Base-by-base conservation (phyloP, 106 monocot genomes). In the Dendrobium catenatum region DNA sequence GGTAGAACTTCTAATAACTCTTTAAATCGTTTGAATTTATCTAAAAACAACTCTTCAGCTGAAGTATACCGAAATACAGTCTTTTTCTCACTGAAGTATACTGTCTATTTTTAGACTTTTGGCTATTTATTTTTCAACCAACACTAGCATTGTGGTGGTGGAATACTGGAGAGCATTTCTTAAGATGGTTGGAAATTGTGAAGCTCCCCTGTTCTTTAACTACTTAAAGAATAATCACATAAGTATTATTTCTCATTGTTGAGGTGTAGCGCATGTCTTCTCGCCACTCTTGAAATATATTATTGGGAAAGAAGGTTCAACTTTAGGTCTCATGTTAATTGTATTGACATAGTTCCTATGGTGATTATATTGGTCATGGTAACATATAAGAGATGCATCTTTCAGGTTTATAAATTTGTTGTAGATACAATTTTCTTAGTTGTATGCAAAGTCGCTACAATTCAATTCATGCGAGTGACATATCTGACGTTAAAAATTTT, bases 1-100 rank as follows among this genome's bases (percentile, higher is more conserved):
- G 92, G 95, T 91, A 68, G 79, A 22, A 68, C 37, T 61, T 43
- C 18, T 70, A 70, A 70, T 33, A 61, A 6, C 33, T 70, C 11
- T 68, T 31, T 37, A 70, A 1, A 15, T 70, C 16, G 3, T 70
- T 70, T 70, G 18, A 64, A 64, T 64, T 64, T 54, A 54, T 54
- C 16, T 54, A 54, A 54, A 10, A 10, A 54, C 2, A 54, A 16
- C 16, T 9, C 9, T 54, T 54, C 16, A 31, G 31, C 31, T 31
- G 31, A 31, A 31, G 31, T 1, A 16, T 54, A 54, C 54, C 16
- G 16, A 54, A 54, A 10, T 54, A 54, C 6, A 54, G 54, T 54
- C 54, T 54, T 5, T 54, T 5, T 22, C 24, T 64, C 26, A 64
- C 64, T 64, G 9, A 26, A 26, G 22, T 64, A 26, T 64, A 64